Evolutionary conservation across 2,329 filamentous ascomycete species (phyloP), one percentile per base, ranked within the genome.

Genomic region (Coccinonectria pachysandricola): DNA sequence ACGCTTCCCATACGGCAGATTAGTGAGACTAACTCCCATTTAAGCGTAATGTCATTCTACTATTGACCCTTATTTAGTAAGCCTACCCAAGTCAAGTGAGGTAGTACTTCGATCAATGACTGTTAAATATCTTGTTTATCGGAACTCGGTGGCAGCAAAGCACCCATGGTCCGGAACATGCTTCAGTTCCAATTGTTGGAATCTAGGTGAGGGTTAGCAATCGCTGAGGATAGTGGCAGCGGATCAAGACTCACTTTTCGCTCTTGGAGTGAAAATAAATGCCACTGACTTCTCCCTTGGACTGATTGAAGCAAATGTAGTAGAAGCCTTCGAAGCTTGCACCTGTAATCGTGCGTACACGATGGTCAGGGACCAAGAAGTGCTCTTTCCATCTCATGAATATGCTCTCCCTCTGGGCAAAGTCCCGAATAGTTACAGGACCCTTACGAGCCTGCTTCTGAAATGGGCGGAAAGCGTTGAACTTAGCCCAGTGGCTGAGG

Each of bases 311-410:
- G 60, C 87, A 95, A 41, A 98, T 96, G 50, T 98, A 98, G 54
- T 96, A 98, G 53, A 98, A 98, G 0, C 91, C 91, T 50, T 98
- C 91, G 34, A 96, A 98, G 49, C 88, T 96, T 6, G 91, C 91
- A 11, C 91, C 91, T 17, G 76, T 82, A 35, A 98, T 94, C 8
- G 83, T 92, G 35, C 79, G 73, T 12, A 96, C 86, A 10, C 83
- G 74, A 53, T 98, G 91, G 48, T 98, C 87, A 2, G 91, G 91
- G 1, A 98, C 91, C 1, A 98, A 64, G 47, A 98, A 98, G 46
- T 93, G 86, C 50, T 98, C 91, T 57, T 98, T 98, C 91, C 91
- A 98, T 34, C 91, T 76, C 91, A 98, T 98, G 49, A 95, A 98
- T 16, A 98, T 78, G 52, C 92, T 78, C 43, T 95, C 87, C 37